Base-by-base conservation (phyloP, 495 filamentous ascomycete genomes). In the Margaritispora aquatica region DNA sequence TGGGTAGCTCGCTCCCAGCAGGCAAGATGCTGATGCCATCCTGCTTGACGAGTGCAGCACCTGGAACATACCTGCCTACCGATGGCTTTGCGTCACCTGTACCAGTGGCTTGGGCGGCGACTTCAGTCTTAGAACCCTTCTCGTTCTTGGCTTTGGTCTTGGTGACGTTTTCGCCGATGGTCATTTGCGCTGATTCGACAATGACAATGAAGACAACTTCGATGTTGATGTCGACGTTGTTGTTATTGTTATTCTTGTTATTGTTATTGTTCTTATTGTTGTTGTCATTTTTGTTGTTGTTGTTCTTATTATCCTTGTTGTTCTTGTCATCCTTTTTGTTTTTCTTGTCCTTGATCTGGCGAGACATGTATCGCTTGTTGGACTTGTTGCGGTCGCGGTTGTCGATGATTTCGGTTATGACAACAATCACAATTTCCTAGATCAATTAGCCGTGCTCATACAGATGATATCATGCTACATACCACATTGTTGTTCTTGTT, bases 401-500 rank as follows among this genome's bases (percentile, higher is more conserved):
- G 26, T 68, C 62, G 15, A 48, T 44, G n/a, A 68, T 34, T 47
- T 56, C n/a, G 13, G 51, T 60, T 3, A 65, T 54, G 13, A 68
- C 54, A 9, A 63, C 48, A 23, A 62, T 34, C 8, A 68, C 54
- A 23, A 63, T 68, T 44, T 68, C 64, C 65, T 68, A 27, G 10
- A 54, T 60, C 21, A 58, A 19, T 63, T 55, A 63, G 55, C 7
- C 20, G 15, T 29, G 22, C n/a, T n/a, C 1, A 34, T 8, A 29
- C 4, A 27, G 1, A 19, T 41, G 13, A 26, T n/a, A 26, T 26
- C 17, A 55, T 22, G 26, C 21, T 9, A 66, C 65, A 29, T 54
- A 64, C 60, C 49, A 65, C 65, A 44, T 65, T 59, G 56, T 65
- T 59, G 56, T 54, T 63, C 20, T 50, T 23, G 56, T 68, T 65